These are phyloP conservation scores for Neurospora terricola DNA, from an alignment of 495 filamentous ascomycete species.

Conservation along the genomic window DNA sequence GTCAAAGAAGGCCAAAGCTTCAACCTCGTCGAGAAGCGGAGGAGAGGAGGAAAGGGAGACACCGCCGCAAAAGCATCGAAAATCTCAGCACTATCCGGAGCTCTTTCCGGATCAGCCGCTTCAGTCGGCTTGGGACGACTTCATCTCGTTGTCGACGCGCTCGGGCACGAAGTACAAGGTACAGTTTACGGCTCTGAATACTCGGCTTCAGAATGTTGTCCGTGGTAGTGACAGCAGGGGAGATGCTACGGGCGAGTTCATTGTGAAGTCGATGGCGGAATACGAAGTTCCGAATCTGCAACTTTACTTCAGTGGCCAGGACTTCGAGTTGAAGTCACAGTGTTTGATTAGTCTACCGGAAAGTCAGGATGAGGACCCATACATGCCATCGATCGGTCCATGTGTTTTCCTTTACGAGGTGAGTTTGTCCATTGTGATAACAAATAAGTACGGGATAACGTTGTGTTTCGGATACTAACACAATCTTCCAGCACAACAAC, in stretches of 20 bases:
- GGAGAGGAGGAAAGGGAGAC: background rate
- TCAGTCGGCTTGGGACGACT: constrained; percentile 34
- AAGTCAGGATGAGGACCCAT: constrained; percentile 2
- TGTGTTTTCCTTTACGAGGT: constrained; percentile 40
- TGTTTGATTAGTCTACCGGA: constrained; percentile 26
- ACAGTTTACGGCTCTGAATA: constrained; percentile 29
- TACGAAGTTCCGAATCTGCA: constrained; percentile 20
- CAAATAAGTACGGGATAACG: background rate
- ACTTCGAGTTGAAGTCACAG: constrained; percentile 27
- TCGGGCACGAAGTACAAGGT: constrained; percentile 17
- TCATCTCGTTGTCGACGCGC: constrained; percentile 17
- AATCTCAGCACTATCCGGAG: constrained; percentile 1
- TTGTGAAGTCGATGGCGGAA: constrained; percentile 11
- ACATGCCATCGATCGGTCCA: constrained; percentile 16
- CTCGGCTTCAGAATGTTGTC: constrained; percentile 12
- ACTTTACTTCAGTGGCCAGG: constrained; percentile 19
- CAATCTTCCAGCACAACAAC: constrained; percentile 15
- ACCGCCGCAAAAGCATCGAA: background rate
- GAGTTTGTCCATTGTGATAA: background rate
- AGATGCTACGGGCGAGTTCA: constrained; percentile 6
- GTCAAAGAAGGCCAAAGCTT: constrained; percentile 16
- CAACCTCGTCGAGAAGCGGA: constrained; percentile 4
- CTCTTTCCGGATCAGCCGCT: constrained; percentile 23
- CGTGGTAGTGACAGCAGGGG: constrained; percentile 7
- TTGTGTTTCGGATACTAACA: constrained; percentile 10